Percentiles rank a stretch among this genome's conserved stretches.
Conservation (phyloP, 1,139 yeast species). For the Kazachstania sp. region DNA sequence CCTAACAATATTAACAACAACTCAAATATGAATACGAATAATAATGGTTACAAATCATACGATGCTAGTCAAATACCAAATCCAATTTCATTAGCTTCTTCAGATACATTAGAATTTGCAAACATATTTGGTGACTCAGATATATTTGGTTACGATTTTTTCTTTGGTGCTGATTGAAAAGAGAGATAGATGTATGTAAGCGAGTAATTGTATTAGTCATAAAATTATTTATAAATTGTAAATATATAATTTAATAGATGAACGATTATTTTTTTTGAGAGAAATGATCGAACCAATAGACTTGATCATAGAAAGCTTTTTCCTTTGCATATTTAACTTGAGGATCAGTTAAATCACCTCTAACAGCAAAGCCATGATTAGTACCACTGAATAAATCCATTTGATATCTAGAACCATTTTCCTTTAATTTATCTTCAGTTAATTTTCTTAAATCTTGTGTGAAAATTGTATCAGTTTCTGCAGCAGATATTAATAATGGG, state of each 20-base stretch:
- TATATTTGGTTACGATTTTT: constrained; percentile 25
- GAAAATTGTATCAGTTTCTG: constrained; percentile 59
- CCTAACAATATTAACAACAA: no score
- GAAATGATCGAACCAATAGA: constrained; percentile 39
- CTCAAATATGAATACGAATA: background rate
- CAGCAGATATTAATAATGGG: constrained; percentile 65
- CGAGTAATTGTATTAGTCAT: background rate
- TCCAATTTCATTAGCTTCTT: background rate
- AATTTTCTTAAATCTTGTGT: constrained; percentile 51
- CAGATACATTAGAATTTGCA: constrained; percentile 7
- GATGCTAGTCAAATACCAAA: background rate
- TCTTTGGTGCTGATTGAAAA: constrained; percentile 17
- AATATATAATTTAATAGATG: background rate
- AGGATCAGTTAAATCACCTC: constrained; percentile 59
- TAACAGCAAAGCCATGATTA: constrained; percentile 65
- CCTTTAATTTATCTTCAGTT: constrained; percentile 52
- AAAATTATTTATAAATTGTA: background rate
- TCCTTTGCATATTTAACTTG: constrained; percentile 58
- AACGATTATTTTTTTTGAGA: constrained; percentile 1
- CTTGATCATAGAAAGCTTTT: constrained; percentile 54
- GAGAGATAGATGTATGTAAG: background rate
- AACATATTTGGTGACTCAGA: constrained; percentile 22
- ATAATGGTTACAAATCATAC: background rate
- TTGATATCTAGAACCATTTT: constrained; percentile 45
- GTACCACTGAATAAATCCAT: constrained; percentile 54